Evolutionary conservation across 163 green algal genomes (phyloP), one percentile per base, ranked within the genome.

Genomic region (Scenedesmus sp.): DNA sequence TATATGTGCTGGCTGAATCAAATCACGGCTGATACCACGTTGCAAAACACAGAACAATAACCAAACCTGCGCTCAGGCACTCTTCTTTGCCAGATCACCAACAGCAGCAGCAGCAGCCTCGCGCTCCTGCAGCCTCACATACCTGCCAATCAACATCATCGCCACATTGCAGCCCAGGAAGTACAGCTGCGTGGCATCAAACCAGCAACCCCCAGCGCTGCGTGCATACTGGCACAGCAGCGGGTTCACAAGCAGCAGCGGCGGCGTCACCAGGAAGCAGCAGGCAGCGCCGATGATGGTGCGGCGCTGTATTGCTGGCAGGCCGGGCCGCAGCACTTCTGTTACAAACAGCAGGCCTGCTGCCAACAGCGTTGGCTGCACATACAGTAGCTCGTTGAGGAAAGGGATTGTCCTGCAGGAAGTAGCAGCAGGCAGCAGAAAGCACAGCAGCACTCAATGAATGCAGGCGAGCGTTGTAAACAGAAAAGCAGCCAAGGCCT

Each of bases 321-420:
- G 66, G 56, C 12, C 34, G 18, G 66, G 86, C 60, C 16, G 18
- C 26, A 90, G 46, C 15, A 83, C 66, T 55, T 90, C 86, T 0
- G 18, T 15, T 15, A 62, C 8, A n/a, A 82, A 66, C 15, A 90
- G 52, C 52, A 83, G 64, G 64, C 16, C 20, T 52, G 86, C 86
- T 54, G 86, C 86, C 3, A 82, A 4, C 64, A 90, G 76, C 9
- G 86, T 90, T 57, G 66, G 62, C 2, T 54, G 60, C 1, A 84
- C 46, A 26, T 90, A 90, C 60, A 90, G 56, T 5, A 90, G 1
- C 66, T 90, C 86, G n/a, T 90, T 90, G 9, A 82, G 10, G 52
- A 82, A 82, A 10, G 86, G 86, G 1, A 88, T n/a, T 12, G 82
- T 15, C 82, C 82, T 88, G 56, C 82, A 88, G 34, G 56, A 87